Percentiles rank a stretch among this genome's conserved stretches.
Evolutionary conservation across 176 grass and related monocot genomes (phyloP).

Genomic region (Triticum dicoccoides): DNA sequence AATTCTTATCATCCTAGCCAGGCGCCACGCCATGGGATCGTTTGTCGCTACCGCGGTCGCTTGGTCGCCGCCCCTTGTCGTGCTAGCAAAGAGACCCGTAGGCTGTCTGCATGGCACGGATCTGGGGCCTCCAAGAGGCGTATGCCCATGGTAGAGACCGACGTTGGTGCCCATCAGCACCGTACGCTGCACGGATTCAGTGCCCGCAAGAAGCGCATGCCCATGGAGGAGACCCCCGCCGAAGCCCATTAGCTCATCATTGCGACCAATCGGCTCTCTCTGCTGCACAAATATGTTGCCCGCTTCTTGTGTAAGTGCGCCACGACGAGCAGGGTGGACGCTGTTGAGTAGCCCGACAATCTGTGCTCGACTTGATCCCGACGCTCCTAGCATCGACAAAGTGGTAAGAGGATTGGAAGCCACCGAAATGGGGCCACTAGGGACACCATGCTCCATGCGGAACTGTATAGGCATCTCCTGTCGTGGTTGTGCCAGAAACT

Average conservation of each 20-base stretch:
- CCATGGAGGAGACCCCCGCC: neutral
- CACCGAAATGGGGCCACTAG: too few relatives aligned
- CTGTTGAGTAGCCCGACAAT: neutral
- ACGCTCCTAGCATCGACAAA: neutral
- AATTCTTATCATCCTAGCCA: neutral
- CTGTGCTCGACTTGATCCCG: neutral
- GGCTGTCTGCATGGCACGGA: neutral
- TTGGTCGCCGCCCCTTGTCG: too few relatives aligned
- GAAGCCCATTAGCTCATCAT: neutral
- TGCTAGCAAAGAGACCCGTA: neutral
- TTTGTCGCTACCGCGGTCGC: neutral
- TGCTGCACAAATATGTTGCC: neutral
- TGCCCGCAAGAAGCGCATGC: neutral
- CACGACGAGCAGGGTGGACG: too few relatives aligned
- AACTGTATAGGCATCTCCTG: neutral
- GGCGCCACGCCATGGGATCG: neutral
- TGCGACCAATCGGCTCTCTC: too few relatives aligned
- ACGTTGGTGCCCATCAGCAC: neutral
- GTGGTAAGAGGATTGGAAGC: neutral
- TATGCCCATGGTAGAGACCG: too few relatives aligned
- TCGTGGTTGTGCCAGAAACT: too few relatives aligned
- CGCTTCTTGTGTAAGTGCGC: neutral
- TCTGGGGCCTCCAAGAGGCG: neutral
- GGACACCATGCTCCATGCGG: too few relatives aligned
- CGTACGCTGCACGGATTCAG: accelerated